Evolutionary conservation across 805 yeast genomes (phyloP).

Genomic region (Saccharomyces kudriavzevii): DNA sequence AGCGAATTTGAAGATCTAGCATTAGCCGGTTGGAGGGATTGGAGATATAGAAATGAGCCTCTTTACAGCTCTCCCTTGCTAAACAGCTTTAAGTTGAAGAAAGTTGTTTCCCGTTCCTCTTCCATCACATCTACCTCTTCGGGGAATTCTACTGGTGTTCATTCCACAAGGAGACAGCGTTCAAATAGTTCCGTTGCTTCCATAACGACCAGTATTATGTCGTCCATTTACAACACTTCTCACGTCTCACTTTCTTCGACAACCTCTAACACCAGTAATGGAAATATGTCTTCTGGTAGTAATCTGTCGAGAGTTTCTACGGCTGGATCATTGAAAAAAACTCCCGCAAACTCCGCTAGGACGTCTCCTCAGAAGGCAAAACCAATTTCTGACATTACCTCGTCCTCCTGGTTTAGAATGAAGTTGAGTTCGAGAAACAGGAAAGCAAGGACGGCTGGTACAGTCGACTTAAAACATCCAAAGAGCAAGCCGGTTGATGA

Average conservation of each 20-base stretch:
- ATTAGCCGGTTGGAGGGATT: slow-evolving; percentile 85
- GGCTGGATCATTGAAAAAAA: neutral
- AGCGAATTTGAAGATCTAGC: slow-evolving; percentile 24
- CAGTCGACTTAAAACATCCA: neutral
- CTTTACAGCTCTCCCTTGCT: slow-evolving; percentile 40
- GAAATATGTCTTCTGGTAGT: neutral
- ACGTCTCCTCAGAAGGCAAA: neutral
- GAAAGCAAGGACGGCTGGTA: neutral
- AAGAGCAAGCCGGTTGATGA: neutral
- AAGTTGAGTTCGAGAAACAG: neutral
- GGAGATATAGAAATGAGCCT: slow-evolving; percentile 74
- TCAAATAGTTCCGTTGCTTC: slow-evolving; percentile 27
- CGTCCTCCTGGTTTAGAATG: slow-evolving; percentile 1
- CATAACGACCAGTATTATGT: slow-evolving; percentile 26
- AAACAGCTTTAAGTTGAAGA: slow-evolving; percentile 24
- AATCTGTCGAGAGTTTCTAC: neutral
- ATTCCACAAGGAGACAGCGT: slow-evolving; percentile 12
- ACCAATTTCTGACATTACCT: neutral
- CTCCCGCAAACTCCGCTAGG: neutral
- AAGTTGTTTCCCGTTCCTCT: slow-evolving; percentile 17
- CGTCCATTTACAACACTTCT: slow-evolving; percentile 21
- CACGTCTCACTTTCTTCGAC: slow-evolving; percentile 13
- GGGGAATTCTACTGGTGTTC: neutral
- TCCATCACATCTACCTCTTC: slow-evolving; percentile 16
- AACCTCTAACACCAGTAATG: slow-evolving; percentile 4